Base-by-base conservation (phyloP, 116 monocot species). In the Iris pallida region DNA sequence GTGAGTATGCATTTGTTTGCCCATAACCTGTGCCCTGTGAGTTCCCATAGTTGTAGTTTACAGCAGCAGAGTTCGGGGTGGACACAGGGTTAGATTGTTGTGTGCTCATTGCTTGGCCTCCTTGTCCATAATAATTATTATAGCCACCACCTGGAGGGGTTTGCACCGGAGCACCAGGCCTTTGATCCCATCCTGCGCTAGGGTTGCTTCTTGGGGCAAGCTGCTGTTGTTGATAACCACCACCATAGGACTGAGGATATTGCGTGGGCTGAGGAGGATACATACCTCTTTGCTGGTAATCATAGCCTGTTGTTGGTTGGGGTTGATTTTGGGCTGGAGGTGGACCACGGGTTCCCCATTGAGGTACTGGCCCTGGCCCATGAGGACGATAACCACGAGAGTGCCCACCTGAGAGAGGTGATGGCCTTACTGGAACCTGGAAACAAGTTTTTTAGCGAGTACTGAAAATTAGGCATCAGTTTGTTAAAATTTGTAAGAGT, bases 201-300 rank as follows among this genome's bases (percentile, higher is more conserved):
- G 30, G 30, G 30, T 30, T 30, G 30, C 30, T 30, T 30, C 82
- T 75, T 57, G 80, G 74, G 18, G 78, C 76, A 57, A 68, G 73
- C 68, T 81, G 83, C 20, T 78, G 86, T 2, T 78, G 76, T 59
- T 85, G 83, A 48, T 74, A 63, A 30, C 30, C 30, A 30, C 30
- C 30, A 53, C 81, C 62, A 69, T 85, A 78, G 14, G 73, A 47
- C 46, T 82, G 65, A 68, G 77, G 70, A 69, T 85, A 81, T n/a
- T 81, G 91, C 19, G 73, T 18, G 6, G 61, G 46, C 42, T 88
- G 86, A 51, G 85, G 71, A 45, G 73, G 78, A 70, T 87, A 79
- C 65, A 63, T 77, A 73, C 92, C 92, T 83, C 92, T 83, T 57
- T 85, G 92, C 57, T 71, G 86, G 59, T 88, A 81, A 73, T 77